Evolutionary conservation across 306 rosid genomes (phyloP).

Genomic region (Boehmeria nivea): DNA sequence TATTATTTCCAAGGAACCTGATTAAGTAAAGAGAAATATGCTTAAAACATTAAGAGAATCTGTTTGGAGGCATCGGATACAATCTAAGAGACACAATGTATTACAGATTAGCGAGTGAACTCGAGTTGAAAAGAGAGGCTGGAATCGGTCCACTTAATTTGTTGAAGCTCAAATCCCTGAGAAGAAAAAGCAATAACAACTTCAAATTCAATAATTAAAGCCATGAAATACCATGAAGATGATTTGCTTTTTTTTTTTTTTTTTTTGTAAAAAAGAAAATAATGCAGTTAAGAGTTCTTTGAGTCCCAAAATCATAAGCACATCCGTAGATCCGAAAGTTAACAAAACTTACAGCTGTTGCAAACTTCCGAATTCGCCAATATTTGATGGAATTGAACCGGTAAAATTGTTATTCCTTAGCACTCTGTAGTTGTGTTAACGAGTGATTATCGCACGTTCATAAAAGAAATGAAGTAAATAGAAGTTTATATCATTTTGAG

Average conservation of each 20-base stretch:
- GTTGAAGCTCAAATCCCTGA: slow-evolving; percentile 92
- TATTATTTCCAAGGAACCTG: slow-evolving; percentile 83
- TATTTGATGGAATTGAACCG: slow-evolving; percentile 55
- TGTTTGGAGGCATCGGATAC: slow-evolving; percentile 6
- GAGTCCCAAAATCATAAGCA: no score
- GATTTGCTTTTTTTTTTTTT: no score
- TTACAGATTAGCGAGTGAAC: slow-evolving; percentile 55
- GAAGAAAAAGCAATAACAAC: not conserved
- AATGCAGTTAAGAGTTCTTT: not conserved
- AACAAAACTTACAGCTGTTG: slow-evolving; percentile 44
- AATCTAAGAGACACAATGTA: slow-evolving; percentile 13
- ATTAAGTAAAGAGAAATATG: slow-evolving; percentile 3
- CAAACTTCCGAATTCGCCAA: slow-evolving; percentile 50
- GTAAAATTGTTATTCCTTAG: slow-evolving; percentile 64
- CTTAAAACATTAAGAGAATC: slow-evolving; percentile 8
- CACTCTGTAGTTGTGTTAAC: slow-evolving; percentile 43
- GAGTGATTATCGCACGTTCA: slow-evolving; percentile 9
- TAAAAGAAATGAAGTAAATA: slow-evolving; percentile 8
- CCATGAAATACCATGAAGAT: no score
- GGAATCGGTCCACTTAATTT: slow-evolving; percentile 55
- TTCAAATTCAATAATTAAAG: not conserved
- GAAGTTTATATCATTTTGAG: not conserved
- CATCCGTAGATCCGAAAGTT: not conserved
- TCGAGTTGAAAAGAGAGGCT: slow-evolving; percentile 59
- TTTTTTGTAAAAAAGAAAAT: not conserved